Evolutionary conservation across 1,284 basidiomycete species (phyloP).

Genomic region (Exobasidium cylindrosporum): DNA sequence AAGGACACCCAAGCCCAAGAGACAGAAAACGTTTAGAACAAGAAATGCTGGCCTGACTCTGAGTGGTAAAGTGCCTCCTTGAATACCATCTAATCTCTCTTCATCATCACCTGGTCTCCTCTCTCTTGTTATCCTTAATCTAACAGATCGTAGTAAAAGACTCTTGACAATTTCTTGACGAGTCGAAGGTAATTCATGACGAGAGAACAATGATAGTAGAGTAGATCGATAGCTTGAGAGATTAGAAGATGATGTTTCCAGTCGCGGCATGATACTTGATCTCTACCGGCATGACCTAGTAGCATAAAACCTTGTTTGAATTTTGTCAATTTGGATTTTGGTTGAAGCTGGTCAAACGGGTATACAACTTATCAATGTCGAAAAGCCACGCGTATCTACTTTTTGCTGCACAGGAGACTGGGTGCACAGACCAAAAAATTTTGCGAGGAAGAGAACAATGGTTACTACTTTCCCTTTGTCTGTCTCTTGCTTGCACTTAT

Average conservation of each 20-base stretch:
- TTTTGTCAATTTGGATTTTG: no score
- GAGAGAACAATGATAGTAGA: constrained; percentile 12
- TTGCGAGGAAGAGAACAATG: no score
- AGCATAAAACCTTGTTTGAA: no score
- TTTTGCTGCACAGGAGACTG: no score
- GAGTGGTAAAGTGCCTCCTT: constrained; percentile 27
- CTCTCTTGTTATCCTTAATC: not conserved
- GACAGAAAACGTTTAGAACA: constrained; percentile 30
- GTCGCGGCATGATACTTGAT: constrained; percentile 29
- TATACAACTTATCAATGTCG: no score
- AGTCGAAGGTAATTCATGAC: no score
- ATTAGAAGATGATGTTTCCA: constrained; percentile 28
- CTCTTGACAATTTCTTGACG: constrained; percentile 26
- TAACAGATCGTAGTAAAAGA: constrained; percentile 28
- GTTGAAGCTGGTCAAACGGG: no score
- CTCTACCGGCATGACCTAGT: no score
- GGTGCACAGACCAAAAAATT: no score
- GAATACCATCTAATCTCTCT: constrained; percentile 4
- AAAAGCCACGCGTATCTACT: no score
- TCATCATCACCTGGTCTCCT: constrained; percentile 2
- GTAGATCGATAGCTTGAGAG: constrained; percentile 19
- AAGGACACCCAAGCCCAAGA: constrained; percentile 42
- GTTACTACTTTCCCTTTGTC: no score
- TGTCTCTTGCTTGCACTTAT: no score
- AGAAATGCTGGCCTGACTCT: constrained; percentile 44